Base-by-base conservation (phyloP, 2,329 filamentous ascomycete species). In the Pestalotiopsis sp. region DNA sequence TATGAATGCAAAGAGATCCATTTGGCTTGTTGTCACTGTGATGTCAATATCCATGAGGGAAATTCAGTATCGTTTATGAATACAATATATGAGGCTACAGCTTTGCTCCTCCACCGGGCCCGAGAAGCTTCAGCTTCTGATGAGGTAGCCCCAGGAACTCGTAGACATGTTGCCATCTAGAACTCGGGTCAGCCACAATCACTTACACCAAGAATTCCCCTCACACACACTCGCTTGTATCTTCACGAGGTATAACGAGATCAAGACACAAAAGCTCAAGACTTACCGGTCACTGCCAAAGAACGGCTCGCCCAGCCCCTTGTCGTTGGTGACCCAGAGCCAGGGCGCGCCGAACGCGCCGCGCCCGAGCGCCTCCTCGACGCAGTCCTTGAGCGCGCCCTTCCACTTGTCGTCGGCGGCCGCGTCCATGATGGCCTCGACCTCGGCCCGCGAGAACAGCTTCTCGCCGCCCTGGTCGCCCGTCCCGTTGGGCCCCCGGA, bases 341-440 rank as follows among this genome's bases (percentile, higher is more conserved):
- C 93, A 95, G 1, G 93, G 93, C 64, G 89, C 88, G 0, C 93
- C 93, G 78, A 93, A 95, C 0, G 92, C 93, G 0, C 92, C 93
- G 64, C 81, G 82, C 49, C 88, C 86, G 17, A 93, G 77, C 0
- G 88, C 91, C 71, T 85, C 84, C 69, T 88, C 83, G 20, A 92
- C 94, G 58, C 85, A 85, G 4, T 79, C 81, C 69, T 86, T 85
- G 36, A 93, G 79, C 38, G 71, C 72, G 11, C 78, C 76, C 77
- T 81, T 85, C 72, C 82, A 77, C 71, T 86, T 80, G 4, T 84
- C 82, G 25, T 83, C 83, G 6, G 76, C 79, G 0, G 86, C 83
- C 0, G 85, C 88, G 3, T 80, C 76, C 68, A 93, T 72, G 66
- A 94, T 90, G 23, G 79, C 79, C 12, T 82, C 75, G 1, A 90